Evolutionary conservation across 441 rosid species (phyloP).

Genomic region (Gossypium lobatum): DNA sequence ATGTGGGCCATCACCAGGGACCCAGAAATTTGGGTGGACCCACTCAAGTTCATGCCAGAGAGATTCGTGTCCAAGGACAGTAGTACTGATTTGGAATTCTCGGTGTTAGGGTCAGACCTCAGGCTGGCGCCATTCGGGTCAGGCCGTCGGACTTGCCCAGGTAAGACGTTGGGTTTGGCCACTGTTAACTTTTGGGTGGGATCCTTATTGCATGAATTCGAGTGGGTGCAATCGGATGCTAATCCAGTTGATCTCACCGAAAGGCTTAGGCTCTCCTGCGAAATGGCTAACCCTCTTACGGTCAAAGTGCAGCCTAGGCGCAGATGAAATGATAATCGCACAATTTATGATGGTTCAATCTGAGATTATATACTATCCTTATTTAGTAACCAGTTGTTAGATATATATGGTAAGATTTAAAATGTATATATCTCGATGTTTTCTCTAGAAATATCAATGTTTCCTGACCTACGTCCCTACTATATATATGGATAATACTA

Average conservation of each 20-base stretch:
- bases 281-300: constrained; percentile 46
- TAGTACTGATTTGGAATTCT: constrained; percentile 27
- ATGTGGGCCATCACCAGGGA: constrained; percentile 67
- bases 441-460: neutral
- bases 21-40: constrained; percentile 41
- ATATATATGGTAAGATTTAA: neutral
- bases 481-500: neutral
- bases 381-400: neutral
- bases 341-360: neutral
- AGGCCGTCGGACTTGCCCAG: constrained; percentile 56
- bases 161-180: constrained; percentile 45
- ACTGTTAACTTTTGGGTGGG: constrained; percentile 44
- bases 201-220: constrained; percentile 37
- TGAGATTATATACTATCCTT: neutral
- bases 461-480: neutral
- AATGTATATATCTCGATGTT: neutral
- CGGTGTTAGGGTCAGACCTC: constrained; percentile 42
- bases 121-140: constrained; percentile 65
- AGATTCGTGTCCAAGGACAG: constrained; percentile 30
- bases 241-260: constrained; percentile 42
- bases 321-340: neutral
- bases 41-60: constrained; percentile 39
- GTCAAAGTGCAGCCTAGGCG: constrained; percentile 31
- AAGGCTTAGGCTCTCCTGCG: constrained; percentile 41
- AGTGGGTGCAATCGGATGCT: constrained; percentile 32